These are phyloP conservation scores for Poteriospumella lacustris DNA, from an alignment of 108 stramenopile genomes.

Conservation along the genomic window DNA sequence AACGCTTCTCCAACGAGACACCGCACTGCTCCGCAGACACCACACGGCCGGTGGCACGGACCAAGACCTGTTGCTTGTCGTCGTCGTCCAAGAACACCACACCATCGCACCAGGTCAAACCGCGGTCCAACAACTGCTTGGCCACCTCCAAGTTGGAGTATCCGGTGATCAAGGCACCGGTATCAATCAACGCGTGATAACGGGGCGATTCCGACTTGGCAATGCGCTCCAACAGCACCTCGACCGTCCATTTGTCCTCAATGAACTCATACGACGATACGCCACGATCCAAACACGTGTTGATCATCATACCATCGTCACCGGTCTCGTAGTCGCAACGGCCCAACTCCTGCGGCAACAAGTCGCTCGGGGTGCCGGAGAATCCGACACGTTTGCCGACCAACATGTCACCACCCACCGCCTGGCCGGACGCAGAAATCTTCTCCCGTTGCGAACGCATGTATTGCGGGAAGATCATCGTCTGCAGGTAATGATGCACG, in stretches of 20 bases:
- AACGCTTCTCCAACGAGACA: slow-evolving; percentile 47
- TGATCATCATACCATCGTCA: slow-evolving; percentile 36
- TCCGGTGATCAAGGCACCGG: slow-evolving; percentile 56
- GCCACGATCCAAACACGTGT: slow-evolving; percentile 4
- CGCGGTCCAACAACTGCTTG: slow-evolving; percentile 36
- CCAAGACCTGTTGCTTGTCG: slow-evolving; percentile 25
- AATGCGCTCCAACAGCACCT: slow-evolving; percentile 35
- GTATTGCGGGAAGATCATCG: slow-evolving; percentile 25
- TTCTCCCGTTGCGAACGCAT: slow-evolving; percentile 30
- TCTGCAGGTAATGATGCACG: slow-evolving; percentile 36
- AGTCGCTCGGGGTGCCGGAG: slow-evolving; percentile 18
- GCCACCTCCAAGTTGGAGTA: slow-evolving; percentile 39
- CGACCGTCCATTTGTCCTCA: slow-evolving; percentile 45
- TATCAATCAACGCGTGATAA: slow-evolving; percentile 56
- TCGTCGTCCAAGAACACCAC: slow-evolving; percentile 56
- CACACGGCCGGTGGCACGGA: slow-evolving; percentile 41
- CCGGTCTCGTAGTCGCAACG: slow-evolving; percentile 43
- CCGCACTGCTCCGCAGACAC: slow-evolving; percentile 48
- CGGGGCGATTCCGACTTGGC: slow-evolving; percentile 36
- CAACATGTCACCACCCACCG: slow-evolving; percentile 19
- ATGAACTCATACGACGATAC: slow-evolving; percentile 37
- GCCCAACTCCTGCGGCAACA: slow-evolving; percentile 9
- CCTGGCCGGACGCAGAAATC: slow-evolving; percentile 32
- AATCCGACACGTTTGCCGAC: slow-evolving; percentile 18
- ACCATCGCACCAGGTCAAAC: slow-evolving; percentile 45